Conservation (phyloP, 1,284 basidiomycete genomes). For the Heterobasidion irregulare region DNA sequence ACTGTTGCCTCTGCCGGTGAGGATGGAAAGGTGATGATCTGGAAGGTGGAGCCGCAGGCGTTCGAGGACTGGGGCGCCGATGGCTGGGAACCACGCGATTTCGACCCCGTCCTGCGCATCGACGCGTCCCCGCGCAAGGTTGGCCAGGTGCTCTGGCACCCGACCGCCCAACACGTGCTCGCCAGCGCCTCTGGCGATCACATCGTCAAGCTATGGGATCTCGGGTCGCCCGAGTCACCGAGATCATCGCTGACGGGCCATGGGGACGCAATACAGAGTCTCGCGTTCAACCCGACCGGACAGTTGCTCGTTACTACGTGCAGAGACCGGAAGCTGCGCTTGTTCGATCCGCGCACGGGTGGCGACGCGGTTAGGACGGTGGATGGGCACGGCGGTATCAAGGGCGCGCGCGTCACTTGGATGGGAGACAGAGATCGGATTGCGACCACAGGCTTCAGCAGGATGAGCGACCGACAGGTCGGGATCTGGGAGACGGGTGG, state of each 20-base stretch:
- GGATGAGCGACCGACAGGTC: slow-evolving; percentile 90
- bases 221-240: slow-evolving; percentile 61
- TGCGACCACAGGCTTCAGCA: slow-evolving; percentile 93
- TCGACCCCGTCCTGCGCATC: slow-evolving; percentile 74
- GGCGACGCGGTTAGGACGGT: slow-evolving; percentile 71
- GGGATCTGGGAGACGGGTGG: slow-evolving; percentile 79
- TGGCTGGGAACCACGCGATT: slow-evolving; percentile 74
- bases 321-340: slow-evolving; percentile 85
- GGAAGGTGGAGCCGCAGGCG: slow-evolving; percentile 65
- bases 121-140: slow-evolving; percentile 78
- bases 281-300: slow-evolving; percentile 82
- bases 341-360: slow-evolving; percentile 85
- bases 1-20: slow-evolving; percentile 89
- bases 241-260: slow-evolving; percentile 67
- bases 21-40: slow-evolving; percentile 89
- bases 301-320: slow-evolving; percentile 75
- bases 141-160: slow-evolving; percentile 93
- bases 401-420: slow-evolving; percentile 87
- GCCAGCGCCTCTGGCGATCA: slow-evolving; percentile 88
- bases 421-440: slow-evolving; percentile 86
- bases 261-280: slow-evolving; percentile 81
- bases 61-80: slow-evolving; percentile 89
- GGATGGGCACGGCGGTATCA: slow-evolving; percentile 92
- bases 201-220: slow-evolving; percentile 88
- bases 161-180: slow-evolving; percentile 82